Evolutionary conservation across 352 stramenopile species (phyloP).

Genomic region (Phytophthora gonapodyides): DNA sequence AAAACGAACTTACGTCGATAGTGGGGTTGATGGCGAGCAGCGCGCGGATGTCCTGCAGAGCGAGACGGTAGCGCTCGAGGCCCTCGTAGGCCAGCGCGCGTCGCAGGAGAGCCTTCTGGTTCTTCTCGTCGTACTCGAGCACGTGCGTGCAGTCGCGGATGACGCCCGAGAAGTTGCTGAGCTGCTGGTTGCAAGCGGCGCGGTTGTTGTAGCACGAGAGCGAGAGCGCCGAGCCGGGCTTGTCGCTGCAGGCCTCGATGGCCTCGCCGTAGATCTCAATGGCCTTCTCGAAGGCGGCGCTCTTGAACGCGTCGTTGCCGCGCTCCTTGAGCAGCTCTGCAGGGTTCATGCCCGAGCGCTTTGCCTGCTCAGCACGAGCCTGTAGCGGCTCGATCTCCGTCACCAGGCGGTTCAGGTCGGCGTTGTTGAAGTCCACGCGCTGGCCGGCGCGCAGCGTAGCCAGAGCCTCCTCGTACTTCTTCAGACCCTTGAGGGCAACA

Average conservation of each 20-base stretch:
- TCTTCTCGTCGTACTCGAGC: constrained; percentile 93
- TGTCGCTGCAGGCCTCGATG: constrained; percentile 78
- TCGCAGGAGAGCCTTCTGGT: constrained; percentile 95
- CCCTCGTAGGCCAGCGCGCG: constrained; percentile 95
- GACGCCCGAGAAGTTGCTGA: constrained; percentile 96
- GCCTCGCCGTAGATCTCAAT: constrained; percentile 94
- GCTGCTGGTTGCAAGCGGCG: constrained; percentile 96
- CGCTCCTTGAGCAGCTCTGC: constrained; percentile 94
- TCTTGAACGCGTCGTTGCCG: constrained; percentile 95
- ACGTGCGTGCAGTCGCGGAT: constrained; percentile 96
- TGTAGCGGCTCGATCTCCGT: constrained; percentile 83
- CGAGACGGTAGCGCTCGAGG: constrained; percentile 93
- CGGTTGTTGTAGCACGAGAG: constrained; percentile 96
- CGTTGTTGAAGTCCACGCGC: constrained; percentile 85
- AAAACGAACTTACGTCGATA: constrained; percentile 65
- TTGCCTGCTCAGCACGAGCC: constrained; percentile 61
- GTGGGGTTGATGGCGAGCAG: constrained; percentile 88
- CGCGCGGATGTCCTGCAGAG: constrained; percentile 86
- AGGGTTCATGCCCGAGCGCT: constrained; percentile 71
- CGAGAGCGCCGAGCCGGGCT: constrained; percentile 76
- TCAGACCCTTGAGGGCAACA: constrained; percentile 89
- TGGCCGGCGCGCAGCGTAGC: constrained; percentile 74
- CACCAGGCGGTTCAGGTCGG: constrained; percentile 82
- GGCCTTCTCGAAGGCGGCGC: constrained; percentile 87
- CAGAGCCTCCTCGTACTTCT: constrained; percentile 81